phyloP scores from a whole-genome alignment of 345 rosid genomes.

The Gossypium ekmanianum region DNA sequence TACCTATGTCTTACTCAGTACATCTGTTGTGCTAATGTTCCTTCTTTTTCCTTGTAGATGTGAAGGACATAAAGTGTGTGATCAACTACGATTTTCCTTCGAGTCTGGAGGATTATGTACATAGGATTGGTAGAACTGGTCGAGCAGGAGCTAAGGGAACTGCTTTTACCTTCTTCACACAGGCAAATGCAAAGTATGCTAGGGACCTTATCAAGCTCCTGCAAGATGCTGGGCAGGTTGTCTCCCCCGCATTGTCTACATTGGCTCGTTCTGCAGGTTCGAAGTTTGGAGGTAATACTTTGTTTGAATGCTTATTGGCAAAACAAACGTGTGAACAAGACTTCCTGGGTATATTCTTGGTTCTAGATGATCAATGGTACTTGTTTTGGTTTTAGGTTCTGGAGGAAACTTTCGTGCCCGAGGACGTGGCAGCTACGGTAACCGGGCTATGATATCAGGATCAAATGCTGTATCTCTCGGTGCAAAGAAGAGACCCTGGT shows the following conservation, averaged over 20 bases:
- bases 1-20: neutral
- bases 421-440: slow-evolving; percentile 73
- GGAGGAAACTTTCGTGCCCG: slow-evolving; percentile 70
- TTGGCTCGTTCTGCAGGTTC: slow-evolving; percentile 49
- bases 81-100: slow-evolving; percentile 95
- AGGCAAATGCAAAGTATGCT: slow-evolving; percentile 77
- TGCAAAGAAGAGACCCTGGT: slow-evolving; percentile 39
- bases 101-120: slow-evolving; percentile 87
- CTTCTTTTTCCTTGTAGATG: slow-evolving; percentile 56
- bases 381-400: slow-evolving; percentile 33
- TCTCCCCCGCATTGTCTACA: slow-evolving; percentile 60
- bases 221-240: slow-evolving; percentile 85
- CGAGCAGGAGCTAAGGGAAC: slow-evolving; percentile 98
- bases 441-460: slow-evolving; percentile 59
- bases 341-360: neutral
- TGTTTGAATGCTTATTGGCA: neutral
- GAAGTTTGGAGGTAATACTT: slow-evolving; percentile 50
- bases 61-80: slow-evolving; percentile 98
- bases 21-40: slow-evolving; percentile 15
- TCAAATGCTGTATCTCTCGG: slow-evolving; percentile 75
- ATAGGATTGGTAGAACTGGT: slow-evolving; percentile 96
- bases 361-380: neutral
- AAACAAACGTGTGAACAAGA: neutral
- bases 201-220: slow-evolving; percentile 82
- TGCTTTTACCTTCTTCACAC: slow-evolving; percentile 80